Evolutionary conservation across 1,284 basidiomycete species (phyloP).

Genomic region (Microbotryomycetes sp.): DNA sequence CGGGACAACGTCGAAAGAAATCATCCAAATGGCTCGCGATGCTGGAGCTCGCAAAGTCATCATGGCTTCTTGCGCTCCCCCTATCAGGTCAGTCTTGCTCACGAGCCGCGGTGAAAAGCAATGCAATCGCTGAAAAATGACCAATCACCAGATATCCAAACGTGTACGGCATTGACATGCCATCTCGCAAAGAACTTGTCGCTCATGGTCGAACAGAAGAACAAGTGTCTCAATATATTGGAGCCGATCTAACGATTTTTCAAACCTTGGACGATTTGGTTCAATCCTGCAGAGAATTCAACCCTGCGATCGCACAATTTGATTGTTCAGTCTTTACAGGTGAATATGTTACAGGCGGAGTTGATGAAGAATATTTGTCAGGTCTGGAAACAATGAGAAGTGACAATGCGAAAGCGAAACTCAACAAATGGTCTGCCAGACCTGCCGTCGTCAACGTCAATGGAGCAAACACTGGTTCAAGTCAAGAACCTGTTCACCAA

Average conservation of each 20-base stretch:
- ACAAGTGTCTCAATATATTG: conserved; percentile 76
- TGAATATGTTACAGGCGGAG: conserved; percentile 93
- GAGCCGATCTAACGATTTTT: conserved; percentile 94
- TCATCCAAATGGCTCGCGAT: conserved; percentile 98
- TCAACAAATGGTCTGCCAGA: background rate
- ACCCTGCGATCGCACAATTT: conserved; percentile 69
- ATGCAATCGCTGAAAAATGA: conserved; percentile 2
- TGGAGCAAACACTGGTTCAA: background rate
- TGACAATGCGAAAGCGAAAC: conserved; percentile 65
- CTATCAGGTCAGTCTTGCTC: conserved; percentile 81
- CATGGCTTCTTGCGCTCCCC: conserved; percentile 93
- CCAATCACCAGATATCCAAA: conserved; percentile 69
- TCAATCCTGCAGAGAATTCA: conserved; percentile 79
- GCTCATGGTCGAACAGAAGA: conserved; percentile 72
- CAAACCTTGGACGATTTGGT: conserved; percentile 90
- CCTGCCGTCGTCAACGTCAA: conserved; percentile 7
- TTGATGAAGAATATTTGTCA: conserved; percentile 75
- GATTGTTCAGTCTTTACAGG: conserved; percentile 99
- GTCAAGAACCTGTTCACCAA: background rate
- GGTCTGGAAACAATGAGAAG: conserved; percentile 71
- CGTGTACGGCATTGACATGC: conserved; percentile 99
- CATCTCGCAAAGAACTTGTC: conserved; percentile 86
- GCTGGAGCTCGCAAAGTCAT: conserved; percentile 97
- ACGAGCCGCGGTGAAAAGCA: too few relatives aligned
- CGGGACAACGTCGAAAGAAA: conserved; percentile 97